phyloP scores from a whole-genome alignment of 805 yeast genomes.

The Brettanomyces sp. region DNA sequence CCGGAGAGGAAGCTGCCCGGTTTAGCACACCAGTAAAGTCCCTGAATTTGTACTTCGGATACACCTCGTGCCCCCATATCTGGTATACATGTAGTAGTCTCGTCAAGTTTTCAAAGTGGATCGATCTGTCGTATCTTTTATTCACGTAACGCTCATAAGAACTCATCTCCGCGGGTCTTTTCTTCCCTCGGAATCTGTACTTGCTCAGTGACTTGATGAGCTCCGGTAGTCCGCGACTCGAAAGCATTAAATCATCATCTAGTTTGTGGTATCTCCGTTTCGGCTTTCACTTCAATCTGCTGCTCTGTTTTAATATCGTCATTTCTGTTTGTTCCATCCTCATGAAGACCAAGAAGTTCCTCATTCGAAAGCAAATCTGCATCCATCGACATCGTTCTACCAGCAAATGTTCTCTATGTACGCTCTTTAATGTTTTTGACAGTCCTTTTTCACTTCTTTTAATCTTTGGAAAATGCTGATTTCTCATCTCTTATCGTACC shows the following conservation, averaged over 20 bases:
- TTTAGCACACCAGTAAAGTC: conserved; percentile 54
- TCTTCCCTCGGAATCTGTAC: conserved; percentile 14
- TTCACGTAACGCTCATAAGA: conserved; percentile 8
- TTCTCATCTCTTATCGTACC: no score
- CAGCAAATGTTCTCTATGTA: not conserved
- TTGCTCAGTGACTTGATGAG: conserved; percentile 29
- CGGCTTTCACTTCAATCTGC: conserved; percentile 7
- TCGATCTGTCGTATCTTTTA: conserved; percentile 23
- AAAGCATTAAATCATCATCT: conserved; percentile 41
- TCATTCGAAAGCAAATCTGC: conserved; percentile 18
- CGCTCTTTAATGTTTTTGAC: not conserved
- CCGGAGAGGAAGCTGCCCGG: conserved; percentile 35
- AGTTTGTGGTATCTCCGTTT: conserved; percentile 33
- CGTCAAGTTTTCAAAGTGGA: conserved; percentile 40
- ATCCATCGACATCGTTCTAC: not conserved
- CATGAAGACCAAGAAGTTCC: conserved; percentile 19
- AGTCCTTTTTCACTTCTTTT: not conserved
- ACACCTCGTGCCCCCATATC: conserved; percentile 67
- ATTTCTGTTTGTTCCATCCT: conserved; percentile 2
- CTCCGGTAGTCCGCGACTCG: conserved; percentile 48
- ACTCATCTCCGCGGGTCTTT: conserved; percentile 19
- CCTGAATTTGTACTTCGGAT: conserved; percentile 69
- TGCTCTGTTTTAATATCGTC: not conserved
- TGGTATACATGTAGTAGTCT: conserved; percentile 50
- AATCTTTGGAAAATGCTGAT: no score